These are phyloP conservation scores for Backusella liffmaniae DNA, from an alignment of 192 early-diverging fungal genomes.

Conservation along the genomic window DNA sequence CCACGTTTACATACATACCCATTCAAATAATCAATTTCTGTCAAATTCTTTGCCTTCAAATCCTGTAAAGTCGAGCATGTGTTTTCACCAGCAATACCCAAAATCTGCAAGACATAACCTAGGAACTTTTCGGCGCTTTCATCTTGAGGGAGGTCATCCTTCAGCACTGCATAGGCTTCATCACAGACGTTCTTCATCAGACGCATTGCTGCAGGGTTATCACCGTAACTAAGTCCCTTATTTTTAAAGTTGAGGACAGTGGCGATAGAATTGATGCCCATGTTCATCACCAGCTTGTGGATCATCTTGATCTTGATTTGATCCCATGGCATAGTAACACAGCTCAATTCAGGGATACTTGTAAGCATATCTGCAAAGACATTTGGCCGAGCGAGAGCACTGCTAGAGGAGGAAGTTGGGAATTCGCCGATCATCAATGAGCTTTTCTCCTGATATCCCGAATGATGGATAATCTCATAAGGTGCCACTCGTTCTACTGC, in stretches of 20 bases:
- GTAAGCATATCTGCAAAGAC: neutral
- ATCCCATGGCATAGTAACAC: constrained; percentile 44
- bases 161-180: constrained; percentile 27
- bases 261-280: constrained; percentile 64
- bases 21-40: constrained; percentile 65
- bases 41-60: constrained; percentile 30
- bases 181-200: constrained; percentile 22
- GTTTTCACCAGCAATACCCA: constrained; percentile 38
- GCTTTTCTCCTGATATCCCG: constrained; percentile 16
- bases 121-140: constrained; percentile 40
- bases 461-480: constrained; percentile 29
- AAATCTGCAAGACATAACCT: constrained; percentile 39
- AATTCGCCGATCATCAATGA: neutral
- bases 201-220: neutral
- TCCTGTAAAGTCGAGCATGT: constrained; percentile 58
- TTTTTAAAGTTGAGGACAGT: constrained; percentile 57
- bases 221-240: constrained; percentile 41
- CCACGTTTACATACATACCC: constrained; percentile 53
- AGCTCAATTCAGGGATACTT: constrained; percentile 26
- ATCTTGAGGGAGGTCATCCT: constrained; percentile 33
- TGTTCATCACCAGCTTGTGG: constrained; percentile 64
- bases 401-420: neutral
- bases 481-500: constrained; percentile 18
- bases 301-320: constrained; percentile 46
- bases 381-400: neutral